Base-by-base conservation (phyloP, 2,329 filamentous ascomycete genomes). In the Ophiosphaerella korrae region DNA sequence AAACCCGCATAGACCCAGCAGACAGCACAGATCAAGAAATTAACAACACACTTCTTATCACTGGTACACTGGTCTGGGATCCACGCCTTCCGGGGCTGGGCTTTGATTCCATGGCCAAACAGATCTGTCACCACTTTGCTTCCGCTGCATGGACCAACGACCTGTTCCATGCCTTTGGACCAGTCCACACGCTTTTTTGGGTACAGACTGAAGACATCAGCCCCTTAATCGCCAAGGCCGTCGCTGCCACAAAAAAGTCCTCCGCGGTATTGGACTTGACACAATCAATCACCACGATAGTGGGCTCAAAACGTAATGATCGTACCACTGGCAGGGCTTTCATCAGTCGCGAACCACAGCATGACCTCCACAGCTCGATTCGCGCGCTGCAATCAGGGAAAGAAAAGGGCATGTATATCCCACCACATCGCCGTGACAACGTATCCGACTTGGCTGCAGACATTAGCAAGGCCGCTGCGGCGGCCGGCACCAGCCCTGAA, bases 121-220 rank as follows among this genome's bases (percentile, higher is more conserved):
- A 88, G 48, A 73, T 89, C 1, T 67, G 87, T 1, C 81, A 84
- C 64, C 85, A 89, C 65, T 81, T 90, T 50, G 77, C 87, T 60
- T 76, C 74, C 37, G 79, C 82, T 43, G 83, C 89, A 47, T 80
- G 84, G 53, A 75, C 78, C 2, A 79, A 84, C 42, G 73, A 78
- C 0, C 77, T 88, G 0, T 84, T 95, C 60, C 88, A 96, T 62
- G 78, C 79, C 24, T 92, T 91, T 67, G 93, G 93, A 3, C 82
- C 87, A 14, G 86, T 96, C 3, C 85, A 92, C 42, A 87, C 93
- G 78, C 80, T 97, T 1, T 68, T 92, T 34, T 92, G 92, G 86
- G 65, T 86, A 3, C 80, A 83, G 1, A 78, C 86, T 37, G 77
- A 82, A 0, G 87, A 90, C 48, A 84, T 84, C 57, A 63, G 73